Evolutionary conservation across 345 rosid genomes (phyloP), one percentile per base, ranked within the genome.

Genomic region (Atalantia buxifolia): DNA sequence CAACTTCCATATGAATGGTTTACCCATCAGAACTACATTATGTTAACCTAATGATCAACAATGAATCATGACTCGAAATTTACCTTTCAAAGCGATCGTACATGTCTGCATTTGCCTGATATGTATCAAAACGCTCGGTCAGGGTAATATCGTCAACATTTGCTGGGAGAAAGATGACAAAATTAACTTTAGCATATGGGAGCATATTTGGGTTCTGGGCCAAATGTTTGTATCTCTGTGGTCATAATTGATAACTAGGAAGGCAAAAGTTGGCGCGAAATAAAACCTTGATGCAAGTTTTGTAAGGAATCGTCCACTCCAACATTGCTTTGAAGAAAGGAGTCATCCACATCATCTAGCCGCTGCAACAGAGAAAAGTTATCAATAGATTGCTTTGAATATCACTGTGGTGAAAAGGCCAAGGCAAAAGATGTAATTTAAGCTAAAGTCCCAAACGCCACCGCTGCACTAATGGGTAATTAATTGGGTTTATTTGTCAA

Each of bases 81-180:
- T 64, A 94, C 97, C 96, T 90, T 77, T 91, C 96, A 83, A 81
- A 92, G 69, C 80, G 92, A 79, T 89, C 84, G 78, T 85, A 88
- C 1, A 77, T 80, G 42, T 88, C 86, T 57, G 83, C 78, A 68
- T 84, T 78, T 14, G 85, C 61, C 86, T 89, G 93, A 77, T 60
- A 89, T 24, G 86, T 84, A 83, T 89, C 91, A 81, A 87, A 88
- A 78, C 74, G 83, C 67, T 91, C 98, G 30, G 68, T 78, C 77
- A 95, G 81, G 69, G 94, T 96, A 82, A 96, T 94, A 68, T 91
- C 86, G 0, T 86, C 91, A 19, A 87, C 89, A 83, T 88, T 90
- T 81, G 88, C 99, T 96, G 95, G 68, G 62, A 70, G n/a, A 56
- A 61, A 62, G 74, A 62, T 16, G 66, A 70, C 57, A 70, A 83